Conservation (phyloP, 1,139 yeast species). For the Debaryomycetaceae sp. region DNA sequence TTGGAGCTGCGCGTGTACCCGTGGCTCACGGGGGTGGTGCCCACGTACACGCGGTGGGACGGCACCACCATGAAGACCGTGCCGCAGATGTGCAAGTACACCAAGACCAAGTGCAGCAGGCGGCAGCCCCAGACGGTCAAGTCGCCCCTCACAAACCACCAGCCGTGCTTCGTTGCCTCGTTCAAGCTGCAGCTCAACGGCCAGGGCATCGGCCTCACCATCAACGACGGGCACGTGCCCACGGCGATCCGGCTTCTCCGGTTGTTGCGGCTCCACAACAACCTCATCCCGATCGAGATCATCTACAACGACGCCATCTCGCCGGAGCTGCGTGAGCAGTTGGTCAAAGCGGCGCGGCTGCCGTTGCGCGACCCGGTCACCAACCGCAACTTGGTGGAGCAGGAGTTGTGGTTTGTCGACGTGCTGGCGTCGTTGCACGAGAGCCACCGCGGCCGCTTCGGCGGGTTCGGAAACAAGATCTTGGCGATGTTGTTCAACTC, state of each 20-base stretch:
- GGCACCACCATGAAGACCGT: constrained; percentile 11
- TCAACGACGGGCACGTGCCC: constrained; percentile 28
- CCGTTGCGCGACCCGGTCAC: constrained; percentile 12
- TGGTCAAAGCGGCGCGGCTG: constrained; percentile 24
- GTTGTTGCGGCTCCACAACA: constrained; percentile 25
- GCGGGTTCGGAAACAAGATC: constrained; percentile 46
- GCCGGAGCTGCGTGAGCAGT: constrained; percentile 17
- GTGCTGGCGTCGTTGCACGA: constrained; percentile 27
- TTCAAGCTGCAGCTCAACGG: constrained; percentile 26
- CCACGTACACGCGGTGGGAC: constrained; percentile 10
- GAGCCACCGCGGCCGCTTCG: constrained; percentile 24
- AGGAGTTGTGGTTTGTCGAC: constrained; percentile 43
- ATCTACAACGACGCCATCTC: constrained; percentile 21
- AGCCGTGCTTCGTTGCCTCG: constrained; percentile 23
- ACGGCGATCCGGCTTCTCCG: constrained; percentile 25
- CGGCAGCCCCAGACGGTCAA: constrained; percentile 12
- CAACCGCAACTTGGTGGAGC: constrained; percentile 23
- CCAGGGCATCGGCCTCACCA: constrained; percentile 35
- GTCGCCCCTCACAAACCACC: constrained; percentile 14
- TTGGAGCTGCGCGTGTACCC: constrained; percentile 10
- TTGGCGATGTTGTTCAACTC: constrained; percentile 47
- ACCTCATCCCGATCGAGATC: constrained; percentile 34
- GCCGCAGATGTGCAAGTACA: constrained; percentile 9
- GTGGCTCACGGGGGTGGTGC: constrained; percentile 8
- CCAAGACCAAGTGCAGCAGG: too few species aligned